Conservation (phyloP, 1,139 yeast genomes). For the Arxiozyma slooffiae region DNA sequence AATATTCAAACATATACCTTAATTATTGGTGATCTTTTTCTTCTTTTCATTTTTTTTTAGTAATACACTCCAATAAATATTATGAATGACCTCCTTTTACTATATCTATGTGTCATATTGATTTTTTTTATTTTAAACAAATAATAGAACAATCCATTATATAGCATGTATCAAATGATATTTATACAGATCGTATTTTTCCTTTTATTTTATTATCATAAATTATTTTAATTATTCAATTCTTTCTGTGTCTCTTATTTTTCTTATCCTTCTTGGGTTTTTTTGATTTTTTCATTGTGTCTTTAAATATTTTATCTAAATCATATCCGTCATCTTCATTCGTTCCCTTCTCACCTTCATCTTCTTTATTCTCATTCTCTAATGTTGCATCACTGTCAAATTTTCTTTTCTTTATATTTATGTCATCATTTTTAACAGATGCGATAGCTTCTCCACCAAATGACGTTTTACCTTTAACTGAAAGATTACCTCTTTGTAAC, state of each 20-base stretch:
- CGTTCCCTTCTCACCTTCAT: no score
- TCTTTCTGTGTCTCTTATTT: slow-evolving; percentile 2
- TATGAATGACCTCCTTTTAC: neutral
- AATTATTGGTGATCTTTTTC: neutral
- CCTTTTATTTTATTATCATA: neutral
- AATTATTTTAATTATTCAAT: neutral
- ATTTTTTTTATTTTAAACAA: no score
- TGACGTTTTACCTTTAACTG: slow-evolving; percentile 3
- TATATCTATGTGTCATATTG: neutral
- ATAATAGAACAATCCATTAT: no score
- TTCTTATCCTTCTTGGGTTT: slow-evolving; percentile 2
- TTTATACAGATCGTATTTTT: neutral
- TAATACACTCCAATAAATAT: no score
- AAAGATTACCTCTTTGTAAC: neutral
- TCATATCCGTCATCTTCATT: no score
- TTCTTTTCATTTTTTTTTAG: neutral
- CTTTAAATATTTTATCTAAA: slow-evolving; percentile 11
- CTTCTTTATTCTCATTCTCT: no score
- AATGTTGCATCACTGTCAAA: neutral
- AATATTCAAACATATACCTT: no score
- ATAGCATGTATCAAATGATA: no score
- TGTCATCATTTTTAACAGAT: neutral
- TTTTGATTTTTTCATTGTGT: slow-evolving; percentile 4
- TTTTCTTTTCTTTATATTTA: neutral
- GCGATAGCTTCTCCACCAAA: slow-evolving; percentile 2